Evolutionary conservation across 306 rosid species (phyloP), one percentile per base, ranked within the genome.

Genomic region (Medicago arabica): DNA sequence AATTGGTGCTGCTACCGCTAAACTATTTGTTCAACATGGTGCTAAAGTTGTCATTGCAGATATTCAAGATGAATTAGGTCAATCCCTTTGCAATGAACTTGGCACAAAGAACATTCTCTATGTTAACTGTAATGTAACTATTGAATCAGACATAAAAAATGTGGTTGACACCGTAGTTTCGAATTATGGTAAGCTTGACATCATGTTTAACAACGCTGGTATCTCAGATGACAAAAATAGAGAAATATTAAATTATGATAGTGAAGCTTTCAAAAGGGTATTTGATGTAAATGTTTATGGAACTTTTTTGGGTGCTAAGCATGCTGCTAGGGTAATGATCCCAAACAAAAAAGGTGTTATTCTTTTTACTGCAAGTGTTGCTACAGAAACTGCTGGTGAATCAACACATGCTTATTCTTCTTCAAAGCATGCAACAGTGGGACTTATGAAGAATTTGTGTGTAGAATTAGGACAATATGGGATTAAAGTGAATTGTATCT

Each of bases 181-280:
- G 23, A 88, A 59, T 23, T 60, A 81, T 21, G 97, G 94, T 0
- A 87, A 82, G 21, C 87, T 90, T 0, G 96, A 92, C 81, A 77
- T 92, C 57, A 85, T 92, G 94, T 90, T 61, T 85, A 87, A 82
- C 73, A 92, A 90, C 11, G 94, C 96, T 0, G 97, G 96, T 46
- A 80, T 81, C 28, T 1, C 85, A 0, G 93, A 90, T 2, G 66
- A 38, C 11, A 0, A 18, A 1, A 76, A 67, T 1, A 71, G 43
- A 0, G 58, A 83, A 3, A 73, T 86, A 2, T 9, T 77, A n/a
- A 70, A 47, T 2, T 25, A 83, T 0, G 73, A 63, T 0, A 17
- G 6, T n/a, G 79, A 82, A n/a, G 49, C 44, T 18, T 90, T 90
- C 88, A 83, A 83, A 67, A 83, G 69, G 36, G 91, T 92, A 0